Evolutionary conservation across 148 eudicot genomes (phyloP).

Genomic region (Oxyria digyna): DNA sequence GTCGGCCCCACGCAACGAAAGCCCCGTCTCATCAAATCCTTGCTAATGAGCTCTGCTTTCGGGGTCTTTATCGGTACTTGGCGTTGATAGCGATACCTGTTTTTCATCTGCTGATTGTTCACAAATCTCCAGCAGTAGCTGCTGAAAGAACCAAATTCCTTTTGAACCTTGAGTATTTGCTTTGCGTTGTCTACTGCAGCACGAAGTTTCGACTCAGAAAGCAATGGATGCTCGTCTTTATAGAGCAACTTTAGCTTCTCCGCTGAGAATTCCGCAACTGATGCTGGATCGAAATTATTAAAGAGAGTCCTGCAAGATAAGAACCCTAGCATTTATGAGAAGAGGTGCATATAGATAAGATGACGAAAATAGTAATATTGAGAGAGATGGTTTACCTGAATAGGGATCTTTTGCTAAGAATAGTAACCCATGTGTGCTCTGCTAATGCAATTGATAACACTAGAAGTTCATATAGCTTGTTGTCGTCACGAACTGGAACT

Average conservation of each 20-base stretch:
- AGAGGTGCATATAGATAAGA: neutral
- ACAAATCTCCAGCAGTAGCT: slow-evolving; percentile 55
- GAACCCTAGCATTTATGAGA: neutral
- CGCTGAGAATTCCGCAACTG: slow-evolving; percentile 35
- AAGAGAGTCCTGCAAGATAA: slow-evolving; percentile 34
- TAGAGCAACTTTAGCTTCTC: slow-evolving; percentile 24
- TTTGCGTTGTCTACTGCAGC: slow-evolving; percentile 59
- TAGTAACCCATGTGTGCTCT: slow-evolving; percentile 56
- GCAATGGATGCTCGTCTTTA: slow-evolving; percentile 22
- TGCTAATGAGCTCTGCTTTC: slow-evolving; percentile 54
- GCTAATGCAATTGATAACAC: slow-evolving; percentile 47
- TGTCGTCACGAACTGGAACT: slow-evolving; percentile 42
- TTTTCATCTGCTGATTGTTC: slow-evolving; percentile 38
- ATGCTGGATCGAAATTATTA: slow-evolving; percentile 39
- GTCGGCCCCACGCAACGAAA: slow-evolving; percentile 68
- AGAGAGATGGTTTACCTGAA: slow-evolving; percentile 29
- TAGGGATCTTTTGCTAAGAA: slow-evolving; percentile 36
- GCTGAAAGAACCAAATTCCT: slow-evolving; percentile 57
- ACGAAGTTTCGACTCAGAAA: slow-evolving; percentile 55
- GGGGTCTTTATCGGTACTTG: slow-evolving; percentile 60
- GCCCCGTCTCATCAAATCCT: slow-evolving; percentile 56
- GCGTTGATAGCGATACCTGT: slow-evolving; percentile 41
- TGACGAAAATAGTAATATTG: neutral
- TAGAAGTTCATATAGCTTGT: slow-evolving; percentile 44
- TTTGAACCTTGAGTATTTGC: slow-evolving; percentile 45